Evolutionary conservation across 2,329 filamentous ascomycete genomes (phyloP), one percentile per base, ranked within the genome.

Genomic region (Aspergillaceae sp.): DNA sequence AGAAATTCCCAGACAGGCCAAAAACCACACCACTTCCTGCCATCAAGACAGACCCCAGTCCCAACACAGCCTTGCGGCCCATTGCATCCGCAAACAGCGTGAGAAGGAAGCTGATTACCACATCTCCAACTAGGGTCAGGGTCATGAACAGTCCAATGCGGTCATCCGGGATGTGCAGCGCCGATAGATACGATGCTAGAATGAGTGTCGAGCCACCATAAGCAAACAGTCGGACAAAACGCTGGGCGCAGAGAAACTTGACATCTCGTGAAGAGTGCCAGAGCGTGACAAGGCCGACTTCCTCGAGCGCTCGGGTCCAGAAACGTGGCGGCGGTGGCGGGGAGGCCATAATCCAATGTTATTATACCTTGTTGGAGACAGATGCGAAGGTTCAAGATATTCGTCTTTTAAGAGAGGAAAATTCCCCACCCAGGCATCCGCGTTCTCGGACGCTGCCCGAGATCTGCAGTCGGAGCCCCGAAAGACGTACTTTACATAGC

Each of bases 121-220:
- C 78, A 62, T 84, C 80, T 8, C 80, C 80, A 2, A 74, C 58
- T 9, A 83, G 68, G 0, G 80, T 84, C 34, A 83, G 63, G 0
- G 76, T 81, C 79, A 84, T 82, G 54, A 84, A 83, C 5, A 83
- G 57, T 4, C 80, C 80, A 48, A 83, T 83, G 26, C 70, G 72
- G 28, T 74, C 68, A 58, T 83, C 79, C 0, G 78, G 70, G 45
- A 81, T 74, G 0, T 67, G 63, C 8, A 83, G 63, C 19, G 74
- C 72, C 5, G 76, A 73, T 43, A 84, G 75, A 58, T 82, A 83
- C 10, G 80, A 75, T 7, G 78, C 80, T 40, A 84, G 69, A 43
- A 82, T 77, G 40, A 84, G 69, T 0, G 79, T 75, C 19, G 74
- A 76, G 45, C 76, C 75, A 41, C 80, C 79, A 51, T 81, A 83